These are phyloP conservation scores for Nakazawaea ernobii DNA, from an alignment of 805 yeast species.

Conservation along the genomic window DNA sequence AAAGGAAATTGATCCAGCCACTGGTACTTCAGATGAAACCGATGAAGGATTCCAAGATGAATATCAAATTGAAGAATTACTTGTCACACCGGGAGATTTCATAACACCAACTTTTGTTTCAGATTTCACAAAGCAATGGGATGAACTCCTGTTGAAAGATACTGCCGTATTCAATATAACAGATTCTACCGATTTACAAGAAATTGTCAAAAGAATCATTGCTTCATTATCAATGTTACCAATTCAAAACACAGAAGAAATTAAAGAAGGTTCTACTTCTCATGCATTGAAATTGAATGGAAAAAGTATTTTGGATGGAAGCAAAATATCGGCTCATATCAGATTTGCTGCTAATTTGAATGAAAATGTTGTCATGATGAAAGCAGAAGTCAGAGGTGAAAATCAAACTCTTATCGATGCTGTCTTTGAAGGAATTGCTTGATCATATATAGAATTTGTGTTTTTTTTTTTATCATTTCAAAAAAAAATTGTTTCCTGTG, in stretches of 20 bases:
- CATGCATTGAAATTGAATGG: conserved; percentile 83
- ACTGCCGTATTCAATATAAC: conserved; percentile 63
- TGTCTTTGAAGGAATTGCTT: conserved; percentile 46
- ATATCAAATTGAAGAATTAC: conserved; percentile 81
- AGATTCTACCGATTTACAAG: conserved; percentile 37
- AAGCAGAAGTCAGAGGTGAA: conserved; percentile 53
- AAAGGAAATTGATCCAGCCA: conserved; percentile 72
- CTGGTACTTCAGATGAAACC: conserved; percentile 58
- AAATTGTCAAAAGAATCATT: conserved; percentile 50
- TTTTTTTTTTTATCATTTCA: not conserved
- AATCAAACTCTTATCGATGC: conserved; percentile 42
- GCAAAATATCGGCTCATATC: conserved; percentile 44
- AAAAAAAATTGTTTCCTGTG: not conserved
- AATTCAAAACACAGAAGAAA: conserved; percentile 66
- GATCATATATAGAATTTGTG: not conserved
- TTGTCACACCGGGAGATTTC: conserved; percentile 75
- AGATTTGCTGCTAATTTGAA: conserved; percentile 45
- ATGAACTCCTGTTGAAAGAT: conserved; percentile 57
- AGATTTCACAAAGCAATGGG: conserved; percentile 68
- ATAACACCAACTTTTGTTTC: conserved; percentile 73
- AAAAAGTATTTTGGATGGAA: conserved; percentile 57
- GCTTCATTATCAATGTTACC: conserved; percentile 59
- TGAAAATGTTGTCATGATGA: conserved; percentile 41
- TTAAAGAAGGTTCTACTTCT: conserved; percentile 48
- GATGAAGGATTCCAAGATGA: conserved; percentile 91